Conservation (phyloP, 768 basidiomycete genomes). For the Polyporus arcularius region DNA sequence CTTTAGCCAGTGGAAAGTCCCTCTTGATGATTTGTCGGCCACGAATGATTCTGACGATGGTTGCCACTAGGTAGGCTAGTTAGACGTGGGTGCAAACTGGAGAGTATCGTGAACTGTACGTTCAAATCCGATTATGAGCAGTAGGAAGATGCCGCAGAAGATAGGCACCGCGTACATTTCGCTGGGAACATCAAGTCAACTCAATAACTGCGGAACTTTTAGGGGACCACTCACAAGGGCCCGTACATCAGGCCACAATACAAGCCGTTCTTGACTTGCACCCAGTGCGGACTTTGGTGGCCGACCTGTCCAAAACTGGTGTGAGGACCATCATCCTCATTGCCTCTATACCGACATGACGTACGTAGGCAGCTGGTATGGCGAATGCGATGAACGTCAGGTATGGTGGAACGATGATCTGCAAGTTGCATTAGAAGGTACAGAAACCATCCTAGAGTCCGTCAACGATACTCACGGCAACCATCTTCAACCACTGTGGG, state of each 20-base stretch:
- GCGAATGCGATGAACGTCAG: constrained; percentile 45
- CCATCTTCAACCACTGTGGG: constrained; percentile 28
- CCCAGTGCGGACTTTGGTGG: constrained; percentile 23
- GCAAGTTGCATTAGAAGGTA: constrained; percentile 1
- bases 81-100: neutral
- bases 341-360: neutral
- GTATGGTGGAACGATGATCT: constrained; percentile 42
- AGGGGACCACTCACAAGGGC: constrained; percentile 5
- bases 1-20: constrained; percentile 19
- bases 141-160: constrained; percentile 44
- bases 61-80: constrained; percentile 37
- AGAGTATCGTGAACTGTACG: constrained; percentile 30
- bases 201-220: neutral
- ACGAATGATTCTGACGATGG: constrained; percentile 43
- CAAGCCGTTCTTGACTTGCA: constrained; percentile 43
- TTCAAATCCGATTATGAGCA: constrained; percentile 47
- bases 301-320: constrained; percentile 5
- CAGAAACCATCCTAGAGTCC: neutral
- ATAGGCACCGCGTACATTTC: constrained; percentile 38
- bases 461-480: constrained; percentile 24
- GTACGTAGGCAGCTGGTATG: constrained; percentile 31
- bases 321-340: neutral
- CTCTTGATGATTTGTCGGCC: constrained; percentile 34
- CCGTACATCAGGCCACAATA: constrained; percentile 42
- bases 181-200: neutral